These are phyloP conservation scores for Aspergillus brasiliensis DNA, from an alignment of 2,329 filamentous ascomycete species.

Conservation along the genomic window DNA sequence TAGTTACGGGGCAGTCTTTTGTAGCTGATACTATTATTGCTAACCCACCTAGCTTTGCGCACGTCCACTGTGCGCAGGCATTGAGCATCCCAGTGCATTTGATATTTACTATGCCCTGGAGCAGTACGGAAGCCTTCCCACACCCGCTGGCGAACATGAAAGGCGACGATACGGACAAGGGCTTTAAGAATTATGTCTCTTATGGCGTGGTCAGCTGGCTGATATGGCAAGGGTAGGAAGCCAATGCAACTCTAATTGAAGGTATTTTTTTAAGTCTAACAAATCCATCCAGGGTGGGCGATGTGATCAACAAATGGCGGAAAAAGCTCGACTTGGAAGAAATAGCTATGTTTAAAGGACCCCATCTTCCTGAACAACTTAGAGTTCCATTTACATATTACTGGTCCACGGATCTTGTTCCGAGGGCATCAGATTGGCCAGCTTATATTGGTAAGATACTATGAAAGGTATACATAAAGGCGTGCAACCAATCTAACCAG, in stretches of 20 bases:
- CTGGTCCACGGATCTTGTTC: not conserved
- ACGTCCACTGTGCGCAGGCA: no score
- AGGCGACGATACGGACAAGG: not conserved
- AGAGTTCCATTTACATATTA: slow-evolving; percentile 1
- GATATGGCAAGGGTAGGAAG: not conserved
- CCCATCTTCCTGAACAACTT: not conserved
- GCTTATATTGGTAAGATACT: not conserved
- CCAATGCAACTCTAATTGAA: no score
- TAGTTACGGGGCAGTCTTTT: slow-evolving; percentile 54
- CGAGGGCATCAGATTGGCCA: not conserved
- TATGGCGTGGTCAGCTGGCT: not conserved
- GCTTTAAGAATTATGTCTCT: not conserved
- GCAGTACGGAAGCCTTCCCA: not conserved
- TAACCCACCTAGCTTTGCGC: slow-evolving; percentile 40
- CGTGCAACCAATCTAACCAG: no score
- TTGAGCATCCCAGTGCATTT: slow-evolving; percentile 38
- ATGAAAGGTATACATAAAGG: no score
- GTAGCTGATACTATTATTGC: slow-evolving; percentile 42
- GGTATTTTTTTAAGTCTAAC: no score
- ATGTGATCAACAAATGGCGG: not conserved
- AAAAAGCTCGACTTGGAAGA: not conserved
- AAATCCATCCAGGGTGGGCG: not conserved
- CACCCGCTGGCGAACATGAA: slow-evolving; percentile 1
- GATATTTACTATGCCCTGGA: slow-evolving; percentile 5
- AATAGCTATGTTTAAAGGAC: not conserved